Evolutionary conservation across 192 early-diverging fungal species (phyloP), one percentile per base, ranked within the genome.

Genomic region (Entomortierella lignicola): DNA sequence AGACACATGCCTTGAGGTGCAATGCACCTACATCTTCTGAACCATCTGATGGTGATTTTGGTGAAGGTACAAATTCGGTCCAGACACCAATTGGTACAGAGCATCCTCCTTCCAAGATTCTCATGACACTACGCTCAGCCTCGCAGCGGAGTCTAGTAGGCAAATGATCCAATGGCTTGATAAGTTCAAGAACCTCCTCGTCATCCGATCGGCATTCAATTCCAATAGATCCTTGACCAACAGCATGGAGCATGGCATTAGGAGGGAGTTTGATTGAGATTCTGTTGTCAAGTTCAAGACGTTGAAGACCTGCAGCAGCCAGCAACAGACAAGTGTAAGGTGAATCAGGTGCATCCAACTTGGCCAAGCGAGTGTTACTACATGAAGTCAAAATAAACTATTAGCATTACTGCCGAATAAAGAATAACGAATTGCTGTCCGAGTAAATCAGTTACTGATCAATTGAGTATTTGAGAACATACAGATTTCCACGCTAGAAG

Each of bases 91-190:
- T 91, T 5, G 97, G 96, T 50, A 99, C 96, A 55, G 89, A 93
- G 85, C 97, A 99, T 4, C 97, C 97, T 41, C 97, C 97, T 84
- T 99, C 95, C 26, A 99, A 82, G 32, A 80, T 85, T 27, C 92
- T 87, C 95, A 97, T 96, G 68, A 97, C 86, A 39, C 90, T 83
- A 17, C 96, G 94, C 74, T 99, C 96, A 12, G 93, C 91, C 39
- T 86, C 72, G 60, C 94, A 96, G 48, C 87, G 73, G 26, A 96
- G 56, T 32, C 89, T 75, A 0, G 95, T 90, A 8, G 77, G 79
- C 41, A 67, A 21, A 65, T 96, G 89, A 41, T 93, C 88, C 21
- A 99, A 87, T 18, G 84, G 80, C 4, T 66, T 71, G n/a, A 96
- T 71, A 23, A 95, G 30, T 26, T 65, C 58, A 18, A 81, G 23